Percentiles rank a stretch among this genome's conserved stretches.
Conservation (phyloP, 176 grass and related monocot genomes). For the Oryza meridionalis region DNA sequence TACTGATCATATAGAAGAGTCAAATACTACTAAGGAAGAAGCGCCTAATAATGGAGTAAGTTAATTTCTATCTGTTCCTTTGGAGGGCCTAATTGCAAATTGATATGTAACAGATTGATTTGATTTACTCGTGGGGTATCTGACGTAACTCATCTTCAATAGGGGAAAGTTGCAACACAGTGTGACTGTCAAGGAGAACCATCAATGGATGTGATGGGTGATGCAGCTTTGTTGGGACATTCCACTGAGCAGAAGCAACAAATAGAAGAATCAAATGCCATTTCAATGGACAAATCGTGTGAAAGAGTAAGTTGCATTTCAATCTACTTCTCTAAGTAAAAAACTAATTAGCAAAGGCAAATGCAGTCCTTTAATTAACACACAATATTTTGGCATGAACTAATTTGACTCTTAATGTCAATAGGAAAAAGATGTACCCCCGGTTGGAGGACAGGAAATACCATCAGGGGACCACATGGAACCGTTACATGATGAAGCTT, state of each 20-base stretch:
- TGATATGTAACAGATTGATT: neutral
- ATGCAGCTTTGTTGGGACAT: slow-evolving; percentile 6
- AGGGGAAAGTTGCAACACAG: slow-evolving; percentile 4
- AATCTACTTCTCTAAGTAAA: neutral
- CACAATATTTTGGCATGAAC: neutral
- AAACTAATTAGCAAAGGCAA: neutral
- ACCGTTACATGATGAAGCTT: neutral
- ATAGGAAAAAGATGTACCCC: slow-evolving; percentile 19
- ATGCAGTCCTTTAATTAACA: neutral
- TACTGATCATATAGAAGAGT: slow-evolving; percentile 18
- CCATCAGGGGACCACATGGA: neutral
- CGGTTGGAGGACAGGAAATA: neutral
- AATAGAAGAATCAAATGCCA: slow-evolving; percentile 16
- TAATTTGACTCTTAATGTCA: neutral
- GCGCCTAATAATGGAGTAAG: slow-evolving; percentile 40
- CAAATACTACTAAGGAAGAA: neutral
- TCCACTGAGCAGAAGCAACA: slow-evolving; percentile 12
- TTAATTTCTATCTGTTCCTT: neutral
- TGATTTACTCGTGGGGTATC: slow-evolving; percentile 7
- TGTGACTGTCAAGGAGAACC: slow-evolving; percentile 17
- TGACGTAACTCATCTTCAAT: neutral
- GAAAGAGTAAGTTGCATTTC: slow-evolving; percentile 25
- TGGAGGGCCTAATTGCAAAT: neutral
- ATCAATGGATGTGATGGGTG: neutral
- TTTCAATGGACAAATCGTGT: neutral